These are phyloP conservation scores for Populus tremula DNA, from an alignment of 345 rosid genomes.

Conservation along the genomic window DNA sequence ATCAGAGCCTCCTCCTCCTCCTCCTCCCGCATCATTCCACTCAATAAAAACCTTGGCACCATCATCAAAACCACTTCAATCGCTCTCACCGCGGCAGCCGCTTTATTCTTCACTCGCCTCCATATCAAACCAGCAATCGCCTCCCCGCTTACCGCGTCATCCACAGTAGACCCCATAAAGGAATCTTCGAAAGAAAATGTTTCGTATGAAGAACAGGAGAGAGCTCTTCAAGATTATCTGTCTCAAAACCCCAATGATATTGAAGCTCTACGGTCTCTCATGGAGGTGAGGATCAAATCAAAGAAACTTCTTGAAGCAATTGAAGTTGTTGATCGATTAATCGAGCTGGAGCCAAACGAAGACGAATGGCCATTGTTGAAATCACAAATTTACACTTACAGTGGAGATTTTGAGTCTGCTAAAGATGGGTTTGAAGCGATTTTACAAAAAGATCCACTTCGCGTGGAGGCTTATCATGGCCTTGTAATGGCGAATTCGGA, in stretches of 20 bases:
- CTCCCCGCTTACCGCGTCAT: constrained; percentile 31
- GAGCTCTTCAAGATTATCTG: constrained; percentile 44
- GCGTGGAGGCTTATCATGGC: constrained; percentile 89
- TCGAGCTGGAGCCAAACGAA: constrained; percentile 71
- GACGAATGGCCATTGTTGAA: constrained; percentile 71
- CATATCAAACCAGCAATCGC: constrained; percentile 58
- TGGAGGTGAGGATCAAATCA: constrained; percentile 70
- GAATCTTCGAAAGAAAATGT: constrained; percentile 17
- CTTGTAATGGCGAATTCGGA: constrained; percentile 67
- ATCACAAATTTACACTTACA: constrained; percentile 53
- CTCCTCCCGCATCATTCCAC: constrained; percentile 23
- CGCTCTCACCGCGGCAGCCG: constrained; percentile 57
- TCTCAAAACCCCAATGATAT: constrained; percentile 43
- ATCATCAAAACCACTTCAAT: constrained; percentile 52
- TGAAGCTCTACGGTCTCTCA: constrained; percentile 50
- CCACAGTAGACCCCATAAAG: constrained; percentile 34
- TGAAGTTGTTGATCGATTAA: constrained; percentile 55
- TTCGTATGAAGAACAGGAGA: constrained; percentile 49
- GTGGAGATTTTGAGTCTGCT: constrained; percentile 64
- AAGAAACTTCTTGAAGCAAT: constrained; percentile 57
- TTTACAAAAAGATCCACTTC: constrained; percentile 59
- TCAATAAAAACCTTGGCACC: constrained; percentile 30
- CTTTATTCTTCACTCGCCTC: constrained; percentile 49
- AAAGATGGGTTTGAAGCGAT: constrained; percentile 57
- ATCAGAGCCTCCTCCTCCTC: constrained; percentile 48